Base-by-base conservation (phyloP, 2,329 filamentous ascomycete species). In the Fusarium albosuccineum region DNA sequence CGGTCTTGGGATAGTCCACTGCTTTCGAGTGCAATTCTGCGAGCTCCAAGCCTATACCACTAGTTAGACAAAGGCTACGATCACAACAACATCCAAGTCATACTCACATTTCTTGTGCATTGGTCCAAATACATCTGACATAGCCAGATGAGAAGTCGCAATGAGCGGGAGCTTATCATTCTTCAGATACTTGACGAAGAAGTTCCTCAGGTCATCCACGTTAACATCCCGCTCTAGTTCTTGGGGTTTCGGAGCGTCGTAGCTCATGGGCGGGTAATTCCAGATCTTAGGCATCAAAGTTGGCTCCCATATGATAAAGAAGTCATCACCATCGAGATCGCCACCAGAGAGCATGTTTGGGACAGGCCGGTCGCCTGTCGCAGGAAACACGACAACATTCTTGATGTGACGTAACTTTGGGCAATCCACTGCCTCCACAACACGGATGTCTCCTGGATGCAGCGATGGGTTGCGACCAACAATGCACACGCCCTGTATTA, bases 281-380 rank as follows among this genome's bases (percentile, higher is more conserved):
- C 92, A 92, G 51, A 86, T 80, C 1, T 78, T 68, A 0, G 93
- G 93, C 27, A 97, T 82, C 7, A 99, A 81, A 13, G 87, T 85
- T 22, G 84, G 76, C 69, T 99, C 94, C 95, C 96, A 99, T 45
- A 97, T 91, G 6, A 98, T 89, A 57, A 98, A 90, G 75, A 94
- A 99, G 75, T 99, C 96, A 72, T 99, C 96, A 0, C 96, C 96
- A 74, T 99, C 96, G 0, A 99, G 85, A 74, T 99, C 96, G 0
- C 96, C 96, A 2, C 96, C 96, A 5, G 96, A 97, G 67, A 96
- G 94, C 95, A 98, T 98, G 73, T 92, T 94, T 1, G 94, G 89
- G 22, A 99, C 81, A 66, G 97, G 93, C 14, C 91, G 85, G 73
- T 97, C 93, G 0, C 95, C 95, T 0, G 83, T 90, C 36, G 92